Percentiles rank a stretch among this genome's conserved stretches.
Conservation (phyloP, 768 basidiomycete species). For the Mycena indigotica region DNA sequence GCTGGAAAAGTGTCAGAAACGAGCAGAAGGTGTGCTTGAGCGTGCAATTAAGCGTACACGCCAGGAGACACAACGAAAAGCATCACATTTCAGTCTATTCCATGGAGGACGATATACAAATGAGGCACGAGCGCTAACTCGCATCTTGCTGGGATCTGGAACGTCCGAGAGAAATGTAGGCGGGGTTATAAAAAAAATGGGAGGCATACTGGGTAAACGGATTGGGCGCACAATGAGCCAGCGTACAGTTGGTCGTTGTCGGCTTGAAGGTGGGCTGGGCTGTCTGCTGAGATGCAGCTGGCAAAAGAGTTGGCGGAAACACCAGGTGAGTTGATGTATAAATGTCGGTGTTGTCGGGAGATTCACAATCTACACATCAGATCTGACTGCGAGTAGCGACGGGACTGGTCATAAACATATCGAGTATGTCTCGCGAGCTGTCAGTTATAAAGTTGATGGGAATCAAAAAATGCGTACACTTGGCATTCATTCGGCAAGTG, state of each 20-base stretch:
- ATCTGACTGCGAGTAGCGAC: conserved; percentile 1
- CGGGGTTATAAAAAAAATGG: neutral
- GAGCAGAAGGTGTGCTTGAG: neutral
- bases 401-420: conserved; percentile 1
- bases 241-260: neutral
- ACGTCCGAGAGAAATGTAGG: conserved; percentile 4
- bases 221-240: neutral
- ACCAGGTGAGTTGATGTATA: neutral
- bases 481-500: conserved; percentile 2
- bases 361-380: too few species aligned
- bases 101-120: neutral
- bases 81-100: neutral
- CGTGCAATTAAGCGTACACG: neutral
- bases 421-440: conserved; percentile 2
- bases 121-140: neutral
- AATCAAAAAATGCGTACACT: neutral
- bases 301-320: neutral
- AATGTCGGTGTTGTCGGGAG: too few species aligned
- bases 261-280: neutral
- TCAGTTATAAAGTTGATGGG: conserved; percentile 3
- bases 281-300: conserved; percentile 1
- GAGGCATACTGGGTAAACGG: neutral
- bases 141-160: neutral
- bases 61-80: neutral
- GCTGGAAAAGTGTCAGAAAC: neutral